Base-by-base conservation (phyloP, 2,329 filamentous ascomycete genomes). In the Akanthomyces dipterigenus region DNA sequence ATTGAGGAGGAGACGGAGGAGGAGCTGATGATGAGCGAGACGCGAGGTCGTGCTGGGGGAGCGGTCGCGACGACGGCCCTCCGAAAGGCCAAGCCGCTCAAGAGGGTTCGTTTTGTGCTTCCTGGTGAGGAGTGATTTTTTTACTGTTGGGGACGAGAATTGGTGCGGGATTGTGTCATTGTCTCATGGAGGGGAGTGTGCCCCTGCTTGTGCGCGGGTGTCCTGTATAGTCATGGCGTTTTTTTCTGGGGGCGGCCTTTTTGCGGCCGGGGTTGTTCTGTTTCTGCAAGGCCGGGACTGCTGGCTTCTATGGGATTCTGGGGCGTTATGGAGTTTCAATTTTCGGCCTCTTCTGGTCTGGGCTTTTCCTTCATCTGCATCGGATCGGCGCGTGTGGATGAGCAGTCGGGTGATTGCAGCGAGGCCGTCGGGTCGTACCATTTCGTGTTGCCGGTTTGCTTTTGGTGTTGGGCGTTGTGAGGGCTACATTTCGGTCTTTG, bases 1-100 rank as follows among this genome's bases (percentile, higher is more conserved):
- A 85, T 85, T 61, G 79, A 83, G 70, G 82, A 85, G 69, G 82
- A 85, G 72, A 79, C 79, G 1, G 82, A 83, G 71, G 80, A 81
- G 67, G 80, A 83, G 66, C 69, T 78, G 26, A 70, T 76, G 70
- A 70, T 76, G 71, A 78, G 76, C 64, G 77, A 80, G 67, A 70
- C 73, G 68, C 75, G 72, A 51, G 70, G 70, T 59, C 72, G 69
- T 61, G 14, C 14, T 14, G 63, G 68, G 9, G 65, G 64, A 38
- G 62, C 64, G 26, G 64, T 68, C 55, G n/a, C 62, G 62, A 62
- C 66, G 63, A 34, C 70, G 65, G 70, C 22, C 6, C 11, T 20
- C 7, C 56, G 14, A 20, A 12, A 5, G 72, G 73, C 73, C 64
- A 83, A 82, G 78, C 75, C 77, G 51, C 77, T 75, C 74, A 84